Percentiles rank a stretch among this genome's conserved stretches.
phyloP scores from a whole-genome alignment of 2,329 filamentous ascomycete genomes.

The Chrysoporthe austroafricana region DNA sequence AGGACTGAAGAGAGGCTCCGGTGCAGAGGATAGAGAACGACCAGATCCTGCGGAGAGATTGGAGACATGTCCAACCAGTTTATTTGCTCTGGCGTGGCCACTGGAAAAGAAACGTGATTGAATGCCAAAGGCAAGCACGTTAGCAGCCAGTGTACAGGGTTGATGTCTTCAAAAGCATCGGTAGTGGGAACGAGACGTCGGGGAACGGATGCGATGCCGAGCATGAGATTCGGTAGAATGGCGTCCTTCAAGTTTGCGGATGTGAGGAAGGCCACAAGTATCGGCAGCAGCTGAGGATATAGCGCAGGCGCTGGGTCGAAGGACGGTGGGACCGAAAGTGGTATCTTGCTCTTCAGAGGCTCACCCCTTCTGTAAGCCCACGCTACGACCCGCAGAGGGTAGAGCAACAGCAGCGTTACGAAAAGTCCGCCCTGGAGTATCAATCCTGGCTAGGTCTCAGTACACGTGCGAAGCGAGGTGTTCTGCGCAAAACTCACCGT shows the following conservation, averaged over 20 bases:
- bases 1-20: constrained; percentile 74
- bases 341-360: constrained; percentile 34
- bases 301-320: constrained; percentile 93
- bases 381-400: constrained; percentile 62
- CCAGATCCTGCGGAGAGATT: constrained; percentile 37
- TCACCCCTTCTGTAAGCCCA: constrained; percentile 50
- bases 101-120: constrained; percentile 37
- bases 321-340: constrained; percentile 65
- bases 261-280: constrained; percentile 77
- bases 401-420: constrained; percentile 50
- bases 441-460: constrained; percentile 46
- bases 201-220: constrained; percentile 79
- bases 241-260: constrained; percentile 62
- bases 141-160: constrained; percentile 77
- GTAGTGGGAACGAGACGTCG: constrained; percentile 70
- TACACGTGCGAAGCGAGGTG: background rate
- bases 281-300: constrained; percentile 78
- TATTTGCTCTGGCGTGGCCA: constrained; percentile 31
- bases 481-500: constrained; percentile 45
- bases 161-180: constrained; percentile 59
- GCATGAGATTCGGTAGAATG: constrained; percentile 79
- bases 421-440: constrained; percentile 42
- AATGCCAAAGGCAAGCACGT: constrained; percentile 70
- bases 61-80: constrained; percentile 1
- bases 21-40: constrained; percentile 76